A percentile compares a stretch with the other conserved stretches of the same genome.
These are phyloP conservation scores for Candida verbasci DNA, from an alignment of 805 yeast genomes.

Conservation along the genomic window DNA sequence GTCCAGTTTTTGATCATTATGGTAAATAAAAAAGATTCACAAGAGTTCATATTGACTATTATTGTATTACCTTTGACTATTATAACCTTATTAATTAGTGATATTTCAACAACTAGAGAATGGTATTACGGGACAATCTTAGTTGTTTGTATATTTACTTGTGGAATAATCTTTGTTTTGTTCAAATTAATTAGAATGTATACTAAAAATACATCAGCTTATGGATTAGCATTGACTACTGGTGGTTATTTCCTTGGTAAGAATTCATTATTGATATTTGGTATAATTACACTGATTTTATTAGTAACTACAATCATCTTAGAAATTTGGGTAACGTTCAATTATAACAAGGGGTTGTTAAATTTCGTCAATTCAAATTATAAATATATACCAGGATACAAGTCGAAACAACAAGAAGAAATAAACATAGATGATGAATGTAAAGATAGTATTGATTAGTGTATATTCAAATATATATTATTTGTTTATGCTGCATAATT, in stretches of 20 bases:
- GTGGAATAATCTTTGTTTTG: constrained; percentile 42
- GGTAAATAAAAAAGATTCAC: constrained; percentile 28
- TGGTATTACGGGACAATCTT: constrained; percentile 17
- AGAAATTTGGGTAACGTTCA: constrained; percentile 13
- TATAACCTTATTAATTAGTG: constrained; percentile 30
- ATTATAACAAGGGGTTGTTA: constrained; percentile 19
- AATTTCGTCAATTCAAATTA: constrained; percentile 12
- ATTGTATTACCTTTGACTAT: constrained; percentile 43
- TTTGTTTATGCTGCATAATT: constrained; percentile 2
- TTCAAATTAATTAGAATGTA: constrained; percentile 44
- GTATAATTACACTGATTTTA: constrained; percentile 37
- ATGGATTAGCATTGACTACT: constrained; percentile 20
- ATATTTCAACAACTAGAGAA: constrained; percentile 35
- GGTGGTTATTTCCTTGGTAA: constrained; percentile 42
- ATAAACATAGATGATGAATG: constrained; percentile 6
- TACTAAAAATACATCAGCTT: constrained; percentile 38
- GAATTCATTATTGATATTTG: constrained; percentile 41
- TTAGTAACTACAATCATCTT: constrained; percentile 28
- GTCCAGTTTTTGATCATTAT: constrained; percentile 46
- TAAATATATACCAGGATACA: constrained; percentile 9
- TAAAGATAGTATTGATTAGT: not conserved
- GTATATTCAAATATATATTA: not conserved
- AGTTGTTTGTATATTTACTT: constrained; percentile 27
- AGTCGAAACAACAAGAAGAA: not conserved
- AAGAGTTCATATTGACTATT: constrained; percentile 44